Conservation (phyloP, 179 eudicot species). For the Nepenthes alata region DNA sequence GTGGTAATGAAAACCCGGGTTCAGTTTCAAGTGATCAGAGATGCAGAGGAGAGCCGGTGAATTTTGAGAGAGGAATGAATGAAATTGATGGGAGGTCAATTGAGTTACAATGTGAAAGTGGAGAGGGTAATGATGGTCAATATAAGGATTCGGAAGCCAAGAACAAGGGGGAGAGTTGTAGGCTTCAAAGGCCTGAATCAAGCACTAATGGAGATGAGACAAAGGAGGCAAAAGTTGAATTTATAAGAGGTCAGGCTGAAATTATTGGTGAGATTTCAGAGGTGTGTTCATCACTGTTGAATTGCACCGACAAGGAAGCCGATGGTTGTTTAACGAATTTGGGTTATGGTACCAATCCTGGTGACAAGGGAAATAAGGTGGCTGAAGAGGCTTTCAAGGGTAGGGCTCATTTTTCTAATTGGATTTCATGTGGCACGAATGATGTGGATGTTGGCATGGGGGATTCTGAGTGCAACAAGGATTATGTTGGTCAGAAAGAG, state of each 20-base stretch:
- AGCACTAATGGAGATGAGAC: constrained; percentile 3
- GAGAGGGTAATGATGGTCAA: constrained; percentile 14
- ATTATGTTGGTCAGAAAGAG: neutral
- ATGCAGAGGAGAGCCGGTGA: constrained; percentile 1
- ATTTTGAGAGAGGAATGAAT: constrained; percentile 7
- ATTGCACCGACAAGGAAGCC: constrained; percentile 1
- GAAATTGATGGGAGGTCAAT: constrained; percentile 6
- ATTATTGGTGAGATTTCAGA: constrained; percentile 4
- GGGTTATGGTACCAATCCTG: constrained; percentile 4
- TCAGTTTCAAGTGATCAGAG: constrained; percentile 5
- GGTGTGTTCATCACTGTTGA: neutral
- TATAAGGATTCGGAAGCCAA: constrained; percentile 13
- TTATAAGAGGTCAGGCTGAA: neutral
- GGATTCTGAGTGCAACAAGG: neutral
- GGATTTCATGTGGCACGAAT: neutral
- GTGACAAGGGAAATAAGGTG: constrained; percentile 1
- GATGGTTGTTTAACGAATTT: constrained; percentile 1
- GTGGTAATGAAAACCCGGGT: constrained; percentile 13
- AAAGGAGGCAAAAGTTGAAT: constrained; percentile 9
- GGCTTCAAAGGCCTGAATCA: neutral
- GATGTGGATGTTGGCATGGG: constrained; percentile 4
- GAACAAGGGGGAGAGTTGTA: constrained; percentile 11
- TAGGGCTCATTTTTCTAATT: neutral
- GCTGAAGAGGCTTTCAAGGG: constrained; percentile 6
- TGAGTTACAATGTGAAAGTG: constrained; percentile 8